Evolutionary conservation across 805 yeast species (phyloP).

Genomic region (Candida ficus): DNA sequence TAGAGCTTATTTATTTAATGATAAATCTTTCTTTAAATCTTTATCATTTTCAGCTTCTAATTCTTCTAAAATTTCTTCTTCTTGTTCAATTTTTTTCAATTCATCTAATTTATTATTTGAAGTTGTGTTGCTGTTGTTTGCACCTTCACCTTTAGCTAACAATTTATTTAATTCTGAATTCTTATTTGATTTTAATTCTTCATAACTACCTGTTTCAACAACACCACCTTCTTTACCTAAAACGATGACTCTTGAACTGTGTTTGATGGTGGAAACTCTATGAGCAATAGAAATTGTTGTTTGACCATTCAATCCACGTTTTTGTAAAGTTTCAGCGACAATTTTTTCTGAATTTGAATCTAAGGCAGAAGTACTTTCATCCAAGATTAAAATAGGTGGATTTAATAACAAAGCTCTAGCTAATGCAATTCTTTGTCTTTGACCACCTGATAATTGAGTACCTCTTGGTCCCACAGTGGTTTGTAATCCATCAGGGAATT

Average conservation of each 20-base stretch:
- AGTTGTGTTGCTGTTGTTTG: background rate
- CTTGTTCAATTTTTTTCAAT: constrained; percentile 7
- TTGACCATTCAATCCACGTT: constrained; percentile 48
- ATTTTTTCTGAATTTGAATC: constrained; percentile 86
- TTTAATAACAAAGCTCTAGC: constrained; percentile 79
- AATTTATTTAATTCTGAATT: constrained; percentile 31
- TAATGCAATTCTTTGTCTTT: constrained; percentile 86
- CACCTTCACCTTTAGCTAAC: constrained; percentile 24
- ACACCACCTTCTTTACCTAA: constrained; percentile 69
- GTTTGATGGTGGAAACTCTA: constrained; percentile 78
- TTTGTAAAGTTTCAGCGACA: constrained; percentile 65
- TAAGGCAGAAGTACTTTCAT: constrained; percentile 92
- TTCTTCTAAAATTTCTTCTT: constrained; percentile 7
- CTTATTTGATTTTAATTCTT: constrained; percentile 39
- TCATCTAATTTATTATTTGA: constrained; percentile 1
- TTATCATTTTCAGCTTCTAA: constrained; percentile 8
- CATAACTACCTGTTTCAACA: constrained; percentile 64
- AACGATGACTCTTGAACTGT: constrained; percentile 78
- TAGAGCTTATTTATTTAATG: constrained; percentile 14
- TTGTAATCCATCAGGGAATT: constrained; percentile 77
- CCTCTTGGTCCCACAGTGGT: constrained; percentile 86
- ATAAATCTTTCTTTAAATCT: constrained; percentile 12
- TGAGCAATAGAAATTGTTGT: constrained; percentile 92
- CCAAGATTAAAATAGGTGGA: constrained; percentile 78
- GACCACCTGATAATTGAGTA: constrained; percentile 90